Base-by-base conservation (phyloP, 768 basidiomycete genomes). In the Neoboletus subvelutipes region DNA sequence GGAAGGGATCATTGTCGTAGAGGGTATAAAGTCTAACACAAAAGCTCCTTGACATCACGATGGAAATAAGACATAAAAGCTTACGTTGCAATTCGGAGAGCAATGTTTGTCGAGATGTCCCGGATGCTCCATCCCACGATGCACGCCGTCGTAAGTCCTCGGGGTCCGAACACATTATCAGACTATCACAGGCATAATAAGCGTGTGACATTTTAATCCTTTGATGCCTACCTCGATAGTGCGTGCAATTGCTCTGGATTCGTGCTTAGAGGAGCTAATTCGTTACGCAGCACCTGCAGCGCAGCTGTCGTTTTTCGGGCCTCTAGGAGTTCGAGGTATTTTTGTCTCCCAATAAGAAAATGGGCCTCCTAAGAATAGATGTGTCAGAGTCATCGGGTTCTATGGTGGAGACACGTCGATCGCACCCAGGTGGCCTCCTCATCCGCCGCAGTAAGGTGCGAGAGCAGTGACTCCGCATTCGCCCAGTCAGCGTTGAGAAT, bases 281-380 rank as follows among this genome's bases (percentile, higher is more conserved):
- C 94, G 59, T 88, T 85, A 46, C 97, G 84, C 48, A 99, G 76
- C 9, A 96, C 90, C 53, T 87, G 82, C 40, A 99, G 75, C 15
- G 97, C 97, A 58, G 82, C 80, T 45, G 90, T 90, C 2, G 85
- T 88, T 75, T 87, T 85, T 64, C 82, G 83, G 5, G 83, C 81
- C 67, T 98, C 96, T 49, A 99, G 78, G 20, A 92, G 78, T 69
- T 99, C 97, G 41, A 98, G 79, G 73, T 97, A 99, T 75, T 97
- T 95, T 81, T 99, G 97, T 73, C 90, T 88, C 58, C 86, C 87
- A 61, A 99, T 91, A 58, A 95, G 77, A 73, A 95, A 97, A 58
- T 79, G 85, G 22, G 90, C 88, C 65, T 90, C 86, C 88, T 96
- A 58, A 52, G 58, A 64, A 56, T 59, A 58, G 57, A 58, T 46